Percentiles rank a stretch among this genome's conserved stretches.
Evolutionary conservation across 1,284 basidiomycete species (phyloP).

Genomic region (Sporisorium exsertum): DNA sequence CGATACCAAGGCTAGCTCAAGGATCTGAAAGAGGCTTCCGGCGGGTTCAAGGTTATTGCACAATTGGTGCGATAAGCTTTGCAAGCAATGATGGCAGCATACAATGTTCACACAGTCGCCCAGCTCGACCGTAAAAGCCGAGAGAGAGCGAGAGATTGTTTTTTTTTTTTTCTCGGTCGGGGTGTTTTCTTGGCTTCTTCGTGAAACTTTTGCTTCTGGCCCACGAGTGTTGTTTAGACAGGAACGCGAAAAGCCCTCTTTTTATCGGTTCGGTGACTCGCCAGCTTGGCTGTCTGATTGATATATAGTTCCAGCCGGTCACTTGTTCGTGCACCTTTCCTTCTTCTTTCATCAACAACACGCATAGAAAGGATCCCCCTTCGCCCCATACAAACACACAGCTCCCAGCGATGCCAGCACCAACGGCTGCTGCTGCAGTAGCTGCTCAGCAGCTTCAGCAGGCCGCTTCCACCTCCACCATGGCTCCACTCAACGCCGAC

Average conservation of each 20-base stretch:
- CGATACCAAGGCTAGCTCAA: constrained; percentile 17
- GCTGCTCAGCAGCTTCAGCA: constrained; percentile 15
- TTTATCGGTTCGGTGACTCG: background rate
- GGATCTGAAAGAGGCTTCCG: background rate
- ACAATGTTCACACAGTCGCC: background rate
- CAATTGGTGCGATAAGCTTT: constrained; percentile 14
- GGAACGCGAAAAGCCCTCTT: constrained; percentile 1
- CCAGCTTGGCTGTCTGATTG: background rate
- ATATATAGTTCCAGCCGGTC: too few relatives aligned
- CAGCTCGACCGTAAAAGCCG: constrained; percentile 18
- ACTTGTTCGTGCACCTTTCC: background rate
- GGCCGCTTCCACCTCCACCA: constrained; percentile 30
- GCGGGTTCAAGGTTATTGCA: background rate
- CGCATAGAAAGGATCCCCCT: background rate
- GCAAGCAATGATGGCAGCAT: background rate
- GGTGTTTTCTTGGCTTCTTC: background rate
- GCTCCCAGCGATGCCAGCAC: constrained; percentile 22
- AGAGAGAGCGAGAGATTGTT: background rate
- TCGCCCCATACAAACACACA: background rate
- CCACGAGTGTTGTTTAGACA: background rate
- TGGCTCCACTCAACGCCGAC: constrained; percentile 48
- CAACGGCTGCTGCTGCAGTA: constrained; percentile 17
- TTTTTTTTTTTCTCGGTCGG: background rate
- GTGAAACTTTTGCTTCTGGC: constrained; percentile 1
- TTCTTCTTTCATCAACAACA: background rate